A percentile compares a stretch with the other conserved stretches of the same genome.
These are phyloP conservation scores for Hypericum perforatum DNA, from an alignment of 345 rosid species.

Conservation along the genomic window DNA sequence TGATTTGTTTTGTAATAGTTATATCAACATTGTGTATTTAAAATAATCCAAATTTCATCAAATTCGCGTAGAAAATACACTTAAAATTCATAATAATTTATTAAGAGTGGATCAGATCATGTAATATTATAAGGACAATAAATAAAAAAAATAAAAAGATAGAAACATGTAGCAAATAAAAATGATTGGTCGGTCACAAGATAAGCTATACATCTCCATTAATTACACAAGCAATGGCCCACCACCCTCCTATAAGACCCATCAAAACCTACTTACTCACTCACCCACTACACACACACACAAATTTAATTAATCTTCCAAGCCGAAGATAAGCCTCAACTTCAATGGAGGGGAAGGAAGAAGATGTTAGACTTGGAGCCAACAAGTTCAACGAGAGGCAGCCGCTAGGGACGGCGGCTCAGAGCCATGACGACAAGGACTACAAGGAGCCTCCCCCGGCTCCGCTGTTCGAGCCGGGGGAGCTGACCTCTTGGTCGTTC, in stretches of 20 bases:
- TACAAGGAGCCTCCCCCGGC: constrained; percentile 3
- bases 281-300: background rate
- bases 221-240: background rate
- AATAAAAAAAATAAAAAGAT: too few species aligned
- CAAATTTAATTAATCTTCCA: background rate
- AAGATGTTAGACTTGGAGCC: too few species aligned
- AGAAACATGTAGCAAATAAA: background rate
- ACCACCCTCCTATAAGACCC: background rate
- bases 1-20: too few species aligned
- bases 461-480: background rate
- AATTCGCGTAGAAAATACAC: too few species aligned
- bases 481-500: constrained; percentile 1
- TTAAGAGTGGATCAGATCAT: too few species aligned
- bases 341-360: too few species aligned
- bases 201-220: background rate
- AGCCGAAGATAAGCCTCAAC: background rate
- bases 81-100: too few species aligned
- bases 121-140: too few species aligned
- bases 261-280: background rate
- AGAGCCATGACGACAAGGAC: background rate
- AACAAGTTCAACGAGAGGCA: too few species aligned
- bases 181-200: background rate
- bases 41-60: too few species aligned
- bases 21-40: too few species aligned
- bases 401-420: too few species aligned